phyloP scores from a whole-genome alignment of 2,329 filamentous ascomycete species.

The Aspergillus viridinutans region DNA sequence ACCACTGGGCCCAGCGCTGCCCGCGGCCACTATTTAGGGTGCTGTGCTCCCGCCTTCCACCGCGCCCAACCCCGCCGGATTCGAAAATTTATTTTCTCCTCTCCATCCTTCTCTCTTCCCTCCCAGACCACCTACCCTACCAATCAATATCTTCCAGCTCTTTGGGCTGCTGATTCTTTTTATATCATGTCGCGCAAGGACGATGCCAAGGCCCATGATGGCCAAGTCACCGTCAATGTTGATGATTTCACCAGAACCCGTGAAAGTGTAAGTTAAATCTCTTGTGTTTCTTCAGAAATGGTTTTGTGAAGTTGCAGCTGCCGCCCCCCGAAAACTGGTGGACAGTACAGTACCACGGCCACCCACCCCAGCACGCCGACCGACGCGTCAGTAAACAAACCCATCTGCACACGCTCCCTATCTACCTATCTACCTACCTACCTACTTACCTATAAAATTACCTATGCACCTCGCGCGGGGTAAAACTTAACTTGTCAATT shows the following conservation, averaged over 20 bases:
- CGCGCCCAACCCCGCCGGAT: conserved; percentile 15
- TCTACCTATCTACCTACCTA: neutral
- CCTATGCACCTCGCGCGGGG: neutral
- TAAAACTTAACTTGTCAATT: neutral
- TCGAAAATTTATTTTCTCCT: conserved; percentile 16
- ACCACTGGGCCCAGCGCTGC: conserved; percentile 2
- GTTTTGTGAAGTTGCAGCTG: neutral
- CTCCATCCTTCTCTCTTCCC: conserved; percentile 13
- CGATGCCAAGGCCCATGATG: conserved; percentile 33
- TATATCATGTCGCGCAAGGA: conserved; percentile 41
- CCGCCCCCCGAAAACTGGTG: conserved; percentile 4
- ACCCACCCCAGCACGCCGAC: neutral
- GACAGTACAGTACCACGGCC: neutral
- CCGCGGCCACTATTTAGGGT: conserved; percentile 17
- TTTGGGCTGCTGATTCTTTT: conserved; percentile 40
- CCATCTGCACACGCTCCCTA: neutral
- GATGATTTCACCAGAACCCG: conserved; percentile 76
- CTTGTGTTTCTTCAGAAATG: conserved; percentile 1
- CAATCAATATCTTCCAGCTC: neutral
- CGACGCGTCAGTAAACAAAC: conserved; percentile 13
- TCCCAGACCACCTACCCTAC: conserved; percentile 1
- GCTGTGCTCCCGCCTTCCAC: conserved; percentile 10
- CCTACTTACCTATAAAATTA: neutral
- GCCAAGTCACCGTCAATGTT: conserved; percentile 49
- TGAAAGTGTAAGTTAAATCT: conserved; percentile 65